Evolutionary conservation across 2,329 filamentous ascomycete genomes (phyloP), one percentile per base, ranked within the genome.

Genomic region (Diaporthe batatas): DNA sequence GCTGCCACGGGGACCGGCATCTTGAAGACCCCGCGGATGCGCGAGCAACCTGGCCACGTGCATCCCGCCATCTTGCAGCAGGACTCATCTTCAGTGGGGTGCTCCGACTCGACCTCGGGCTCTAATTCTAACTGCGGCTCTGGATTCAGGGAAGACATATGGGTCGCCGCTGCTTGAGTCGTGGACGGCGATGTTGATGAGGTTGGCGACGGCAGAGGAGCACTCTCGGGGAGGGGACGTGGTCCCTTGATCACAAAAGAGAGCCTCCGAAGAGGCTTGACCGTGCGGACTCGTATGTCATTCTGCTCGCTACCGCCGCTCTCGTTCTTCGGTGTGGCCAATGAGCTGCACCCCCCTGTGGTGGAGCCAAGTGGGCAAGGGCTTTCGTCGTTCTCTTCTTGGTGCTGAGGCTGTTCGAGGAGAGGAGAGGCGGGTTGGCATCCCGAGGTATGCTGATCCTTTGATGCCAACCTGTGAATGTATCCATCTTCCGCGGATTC

Each of bases 21-120:
- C 62, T 32, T 18, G 7, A 18, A 51, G 21, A 12, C 36, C 29
- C 62, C 62, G 2, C 62, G 62, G 21, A 65, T 65, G 62, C 44
- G 62, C 29, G 42, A 51, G 62, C 62, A 65, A 18, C 51, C 29
- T 16, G n/a, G 10, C 62, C 29, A 51, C 3, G 44, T 51, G 62
- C 62, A 51, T 6, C 47, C 62, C 32, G 32, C 6, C 2, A n/a
- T 12, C 6, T n/a, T 34, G 32, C 62, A 53, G 0, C n/a, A 10
- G 32, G 16, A 3, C 12, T 8, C 32, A 23, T 25, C 32, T 11
- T 25, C 32, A 4, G n/a, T 12, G 62, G 25, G 29, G 11, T 6
- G 21, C 8, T 21, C 14, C 1, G 58, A 10, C 12, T 39, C 32
- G 4, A 39, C 4, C 12, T 64, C 59, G 3, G n/a, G n/a, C 39